Evolutionary conservation across 2,329 filamentous ascomycete species (phyloP).

Genomic region (Colletotrichum sojae): DNA sequence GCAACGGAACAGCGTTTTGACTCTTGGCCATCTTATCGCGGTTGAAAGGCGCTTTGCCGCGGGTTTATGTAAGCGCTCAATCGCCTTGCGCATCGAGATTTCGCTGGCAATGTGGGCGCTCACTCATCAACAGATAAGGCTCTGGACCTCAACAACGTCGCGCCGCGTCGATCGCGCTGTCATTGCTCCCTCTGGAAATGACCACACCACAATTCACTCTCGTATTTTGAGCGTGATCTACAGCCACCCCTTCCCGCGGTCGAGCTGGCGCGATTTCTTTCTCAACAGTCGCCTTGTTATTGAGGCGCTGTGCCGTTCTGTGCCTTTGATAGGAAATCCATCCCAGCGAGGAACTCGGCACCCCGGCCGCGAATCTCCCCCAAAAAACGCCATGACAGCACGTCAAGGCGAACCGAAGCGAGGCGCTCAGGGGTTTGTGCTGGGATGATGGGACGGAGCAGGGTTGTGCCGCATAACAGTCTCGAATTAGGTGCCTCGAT

Average conservation of each 20-base stretch:
- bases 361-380: slow-evolving; percentile 15
- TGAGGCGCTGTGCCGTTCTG: no score
- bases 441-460: slow-evolving; percentile 14
- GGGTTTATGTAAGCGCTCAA: no score
- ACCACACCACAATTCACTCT: neutral
- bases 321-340: slow-evolving; percentile 2
- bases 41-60: neutral
- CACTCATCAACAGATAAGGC: neutral
- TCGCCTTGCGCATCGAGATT: no score
- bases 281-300: neutral
- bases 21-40: neutral
- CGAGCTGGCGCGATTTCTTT: slow-evolving; percentile 16
- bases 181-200: neutral
- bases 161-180: slow-evolving; percentile 10
- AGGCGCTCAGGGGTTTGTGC: slow-evolving; percentile 8
- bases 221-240: slow-evolving; percentile 32
- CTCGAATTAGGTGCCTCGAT: slow-evolving; percentile 25
- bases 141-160: neutral
- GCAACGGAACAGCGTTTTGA: neutral
- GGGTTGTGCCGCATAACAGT: slow-evolving; percentile 31
- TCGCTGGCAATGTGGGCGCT: neutral
- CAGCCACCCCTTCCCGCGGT: slow-evolving; percentile 3
- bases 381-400: slow-evolving; percentile 33
- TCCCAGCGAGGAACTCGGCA: slow-evolving; percentile 25
- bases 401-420: slow-evolving; percentile 11